These are phyloP conservation scores for Lactarius sp. DNA, from an alignment of 768 basidiomycete species.

Conservation along the genomic window DNA sequence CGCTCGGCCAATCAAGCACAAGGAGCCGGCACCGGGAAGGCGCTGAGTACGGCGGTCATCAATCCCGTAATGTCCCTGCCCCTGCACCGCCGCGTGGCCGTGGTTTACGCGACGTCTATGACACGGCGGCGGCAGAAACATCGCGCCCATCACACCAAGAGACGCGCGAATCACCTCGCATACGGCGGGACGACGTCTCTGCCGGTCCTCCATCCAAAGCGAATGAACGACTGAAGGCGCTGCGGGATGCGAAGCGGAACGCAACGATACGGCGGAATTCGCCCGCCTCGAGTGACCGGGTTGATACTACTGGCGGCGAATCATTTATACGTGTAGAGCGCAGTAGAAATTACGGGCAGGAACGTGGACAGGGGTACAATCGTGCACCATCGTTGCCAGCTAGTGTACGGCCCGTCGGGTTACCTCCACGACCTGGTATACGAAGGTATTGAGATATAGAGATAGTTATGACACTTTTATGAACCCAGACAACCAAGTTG, in stretches of 20 bases:
- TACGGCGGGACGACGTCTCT: slow-evolving; percentile 24
- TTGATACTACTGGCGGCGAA: neutral
- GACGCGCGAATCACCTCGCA: neutral
- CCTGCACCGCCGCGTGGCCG: slow-evolving; percentile 26
- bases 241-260: slow-evolving; percentile 47
- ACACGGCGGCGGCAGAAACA: slow-evolving; percentile 28
- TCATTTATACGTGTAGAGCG: neutral
- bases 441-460: neutral
- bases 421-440: slow-evolving; percentile 6
- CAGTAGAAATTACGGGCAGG: neutral
- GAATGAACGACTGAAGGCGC: slow-evolving; percentile 44
- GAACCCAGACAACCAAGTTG: neutral
- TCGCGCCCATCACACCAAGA: neutral
- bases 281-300: neutral
- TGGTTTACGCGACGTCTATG: slow-evolving; percentile 39
- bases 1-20: slow-evolving; percentile 24
- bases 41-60: slow-evolving; percentile 19
- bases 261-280: slow-evolving; percentile 26
- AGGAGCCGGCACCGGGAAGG: slow-evolving; percentile 21
- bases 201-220: slow-evolving; percentile 34
- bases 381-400: slow-evolving; percentile 12
- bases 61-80: slow-evolving; percentile 17
- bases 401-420: neutral
- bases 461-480: neutral
- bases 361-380: neutral